Evolutionary conservation across 495 filamentous ascomycete species (phyloP).

Genomic region (Parathielavia hyrcaniae): DNA sequence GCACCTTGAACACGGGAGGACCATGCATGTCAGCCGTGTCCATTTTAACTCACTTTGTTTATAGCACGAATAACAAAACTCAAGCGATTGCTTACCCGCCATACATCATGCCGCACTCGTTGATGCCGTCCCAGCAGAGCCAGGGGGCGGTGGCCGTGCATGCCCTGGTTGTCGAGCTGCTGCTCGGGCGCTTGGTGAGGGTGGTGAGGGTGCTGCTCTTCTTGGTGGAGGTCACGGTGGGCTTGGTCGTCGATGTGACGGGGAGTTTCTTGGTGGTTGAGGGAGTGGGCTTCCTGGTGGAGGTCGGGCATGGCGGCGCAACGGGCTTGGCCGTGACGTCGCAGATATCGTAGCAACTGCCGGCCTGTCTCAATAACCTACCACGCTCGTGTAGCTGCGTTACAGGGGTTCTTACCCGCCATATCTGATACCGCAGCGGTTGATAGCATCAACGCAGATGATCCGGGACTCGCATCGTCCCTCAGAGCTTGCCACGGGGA

Average conservation of each 20-base stretch:
- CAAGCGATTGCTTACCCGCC: constrained; percentile 20
- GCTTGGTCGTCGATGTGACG: neutral
- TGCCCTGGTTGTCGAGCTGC: neutral
- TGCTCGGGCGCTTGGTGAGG: too few species aligned
- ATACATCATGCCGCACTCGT: constrained; percentile 24
- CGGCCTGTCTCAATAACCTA: neutral
- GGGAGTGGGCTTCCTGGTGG: neutral
- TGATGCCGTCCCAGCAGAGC: constrained; percentile 21
- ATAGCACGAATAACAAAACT: neutral
- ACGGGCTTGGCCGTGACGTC: constrained; percentile 14
- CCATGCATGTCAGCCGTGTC: neutral
- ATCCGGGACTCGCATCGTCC: constrained; percentile 14
- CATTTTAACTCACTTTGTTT: neutral
- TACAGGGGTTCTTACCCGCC: constrained; percentile 17
- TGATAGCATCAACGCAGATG: constrained; percentile 25
- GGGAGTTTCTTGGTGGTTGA: constrained; percentile 1
- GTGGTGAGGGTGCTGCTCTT: neutral
- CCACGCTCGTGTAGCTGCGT: neutral
- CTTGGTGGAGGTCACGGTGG: neutral
- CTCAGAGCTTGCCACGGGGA: neutral
- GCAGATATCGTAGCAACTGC: constrained; percentile 26
- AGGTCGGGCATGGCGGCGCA: constrained; percentile 18
- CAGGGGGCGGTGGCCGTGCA: constrained; percentile 1
- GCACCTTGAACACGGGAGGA: constrained; percentile 19
- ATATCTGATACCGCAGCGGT: constrained; percentile 22